Evolutionary conservation across 2,329 filamentous ascomycete species (phyloP).

Genomic region (Ceratocystis ficicola): DNA sequence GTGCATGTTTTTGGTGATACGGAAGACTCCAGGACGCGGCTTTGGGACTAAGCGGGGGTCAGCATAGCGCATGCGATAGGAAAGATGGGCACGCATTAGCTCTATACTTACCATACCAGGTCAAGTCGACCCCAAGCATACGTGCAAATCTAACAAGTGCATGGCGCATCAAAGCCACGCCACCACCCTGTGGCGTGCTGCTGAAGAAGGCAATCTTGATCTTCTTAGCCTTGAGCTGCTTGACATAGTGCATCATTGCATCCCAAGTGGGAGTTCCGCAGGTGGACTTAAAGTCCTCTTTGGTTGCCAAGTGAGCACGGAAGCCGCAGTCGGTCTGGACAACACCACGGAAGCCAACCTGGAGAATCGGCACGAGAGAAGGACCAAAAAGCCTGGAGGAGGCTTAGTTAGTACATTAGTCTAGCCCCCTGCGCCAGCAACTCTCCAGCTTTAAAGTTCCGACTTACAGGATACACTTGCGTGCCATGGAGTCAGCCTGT

Average conservation of each 20-base stretch:
- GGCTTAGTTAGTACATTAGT: neutral
- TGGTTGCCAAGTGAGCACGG: slow-evolving; percentile 45
- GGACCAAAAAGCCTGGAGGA: slow-evolving; percentile 56
- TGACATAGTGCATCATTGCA: slow-evolving; percentile 49
- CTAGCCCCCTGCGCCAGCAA: neutral
- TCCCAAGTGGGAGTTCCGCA: slow-evolving; percentile 53
- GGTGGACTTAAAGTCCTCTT: slow-evolving; percentile 48
- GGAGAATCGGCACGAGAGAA: slow-evolving; percentile 54
- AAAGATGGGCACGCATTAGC: too few relatives aligned
- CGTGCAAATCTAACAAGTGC: slow-evolving; percentile 60
- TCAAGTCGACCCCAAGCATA: slow-evolving; percentile 53
- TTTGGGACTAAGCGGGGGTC: slow-evolving; percentile 50
- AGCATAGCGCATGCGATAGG: neutral
- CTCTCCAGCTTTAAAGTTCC: slow-evolving; percentile 1
- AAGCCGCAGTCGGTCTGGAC: slow-evolving; percentile 60
- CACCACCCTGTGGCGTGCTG: slow-evolving; percentile 68
- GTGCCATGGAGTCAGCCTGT: slow-evolving; percentile 67
- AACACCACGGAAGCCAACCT: slow-evolving; percentile 53
- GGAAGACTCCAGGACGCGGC: slow-evolving; percentile 65
- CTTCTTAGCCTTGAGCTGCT: slow-evolving; percentile 49
- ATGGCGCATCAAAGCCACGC: slow-evolving; percentile 71
- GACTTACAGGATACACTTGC: slow-evolving; percentile 61
- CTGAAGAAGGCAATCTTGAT: slow-evolving; percentile 68
- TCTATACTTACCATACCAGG: slow-evolving; percentile 50
- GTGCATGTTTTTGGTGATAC: slow-evolving; percentile 77